Evolutionary conservation across 2,329 filamentous ascomycete species (phyloP).

Genomic region (Curvularia sp.): DNA sequence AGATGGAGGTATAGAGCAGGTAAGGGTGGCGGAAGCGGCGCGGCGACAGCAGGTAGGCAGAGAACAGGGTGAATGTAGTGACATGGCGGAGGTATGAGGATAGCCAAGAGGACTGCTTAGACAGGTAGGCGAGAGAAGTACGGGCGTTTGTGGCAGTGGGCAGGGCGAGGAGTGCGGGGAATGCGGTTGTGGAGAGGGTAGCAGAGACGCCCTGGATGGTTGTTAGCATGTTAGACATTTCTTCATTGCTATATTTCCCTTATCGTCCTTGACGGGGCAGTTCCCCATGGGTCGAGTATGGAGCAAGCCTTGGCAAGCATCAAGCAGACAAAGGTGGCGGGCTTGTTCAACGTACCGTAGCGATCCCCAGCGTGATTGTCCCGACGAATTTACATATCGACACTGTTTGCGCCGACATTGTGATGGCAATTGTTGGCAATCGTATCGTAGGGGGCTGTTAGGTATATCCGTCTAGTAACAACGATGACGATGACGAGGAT

Average conservation of each 20-base stretch:
- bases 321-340: constrained; percentile 21
- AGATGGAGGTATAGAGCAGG: constrained; percentile 80
- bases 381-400: constrained; percentile 90
- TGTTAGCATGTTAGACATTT: constrained; percentile 4
- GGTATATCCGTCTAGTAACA: constrained; percentile 27
- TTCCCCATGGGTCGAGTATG: background rate
- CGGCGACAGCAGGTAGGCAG: constrained; percentile 80
- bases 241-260: background rate
- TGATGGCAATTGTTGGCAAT: constrained; percentile 6
- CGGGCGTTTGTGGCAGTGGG: constrained; percentile 78
- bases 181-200: constrained; percentile 76
- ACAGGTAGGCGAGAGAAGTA: constrained; percentile 63
- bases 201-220: constrained; percentile 77
- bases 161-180: constrained; percentile 81
- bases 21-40: constrained; percentile 82
- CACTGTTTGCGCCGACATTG: constrained; percentile 71
- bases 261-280: background rate
- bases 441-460: background rate
- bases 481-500: constrained; percentile 8
- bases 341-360: constrained; percentile 71
- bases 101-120: constrained; percentile 59
- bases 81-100: constrained; percentile 71
- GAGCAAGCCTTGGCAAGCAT: constrained; percentile 9
- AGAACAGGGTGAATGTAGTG: constrained; percentile 73
- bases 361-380: constrained; percentile 83